phyloP scores from a whole-genome alignment of 2,329 filamentous ascomycete species.

The Pseudogymnoascus sp. region DNA sequence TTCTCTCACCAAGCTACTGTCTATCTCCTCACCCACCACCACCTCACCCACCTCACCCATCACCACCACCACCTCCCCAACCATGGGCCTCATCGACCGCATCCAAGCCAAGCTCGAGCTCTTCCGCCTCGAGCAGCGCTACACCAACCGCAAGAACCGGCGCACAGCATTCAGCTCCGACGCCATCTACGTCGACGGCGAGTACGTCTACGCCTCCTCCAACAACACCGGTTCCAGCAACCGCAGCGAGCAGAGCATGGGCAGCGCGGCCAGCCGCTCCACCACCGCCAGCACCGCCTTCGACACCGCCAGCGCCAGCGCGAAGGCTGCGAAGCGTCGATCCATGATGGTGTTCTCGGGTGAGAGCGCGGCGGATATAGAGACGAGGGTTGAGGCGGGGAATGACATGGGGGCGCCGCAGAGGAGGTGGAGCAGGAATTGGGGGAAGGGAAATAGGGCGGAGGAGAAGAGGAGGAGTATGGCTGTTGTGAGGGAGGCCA shows the following conservation, averaged over 20 bases:
- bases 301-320: not conserved
- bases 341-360: not conserved
- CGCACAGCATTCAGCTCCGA: constrained; percentile 85
- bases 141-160: constrained; percentile 79
- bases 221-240: constrained; percentile 13
- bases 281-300: not conserved
- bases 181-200: constrained; percentile 88
- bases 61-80: not conserved
- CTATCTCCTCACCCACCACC: not conserved
- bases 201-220: constrained; percentile 76
- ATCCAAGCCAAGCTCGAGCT: constrained; percentile 72
- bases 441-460: not conserved
- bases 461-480: constrained; percentile 8
- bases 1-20: not conserved
- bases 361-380: not conserved
- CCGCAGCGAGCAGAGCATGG: constrained; percentile 3
- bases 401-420: not conserved
- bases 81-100: constrained; percentile 42
- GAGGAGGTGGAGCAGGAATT: constrained; percentile 5
- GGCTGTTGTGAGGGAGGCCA: constrained; percentile 4
- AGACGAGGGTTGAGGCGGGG: not conserved
- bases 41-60: not conserved
- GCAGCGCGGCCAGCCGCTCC: not conserved
- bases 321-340: not conserved
- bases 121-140: constrained; percentile 90